Conservation (phyloP, 2,329 filamentous ascomycete species). For the Fusarium neocosmosporiellum region DNA sequence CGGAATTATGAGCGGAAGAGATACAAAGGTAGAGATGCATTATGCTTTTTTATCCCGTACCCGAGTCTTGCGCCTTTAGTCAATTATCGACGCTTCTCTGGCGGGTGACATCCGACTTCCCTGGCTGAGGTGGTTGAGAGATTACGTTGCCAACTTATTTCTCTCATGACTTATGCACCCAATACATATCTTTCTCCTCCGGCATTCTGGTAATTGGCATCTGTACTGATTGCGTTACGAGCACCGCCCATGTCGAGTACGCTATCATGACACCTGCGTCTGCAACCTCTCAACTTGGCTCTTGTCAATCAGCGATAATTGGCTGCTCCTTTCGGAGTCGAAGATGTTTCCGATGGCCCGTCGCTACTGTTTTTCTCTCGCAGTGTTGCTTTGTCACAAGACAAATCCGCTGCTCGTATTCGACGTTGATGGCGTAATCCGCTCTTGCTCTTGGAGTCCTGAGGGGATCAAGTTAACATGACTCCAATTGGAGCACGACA, state of each 20-base stretch:
- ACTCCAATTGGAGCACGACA: constrained; percentile 10
- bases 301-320: background rate
- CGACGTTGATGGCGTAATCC: constrained; percentile 26
- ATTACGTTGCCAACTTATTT: too few relatives aligned
- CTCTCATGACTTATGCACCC: too few relatives aligned
- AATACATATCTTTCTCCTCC: too few relatives aligned
- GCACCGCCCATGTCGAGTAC: background rate
- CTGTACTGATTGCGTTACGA: background rate
- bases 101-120: background rate
- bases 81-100: background rate
- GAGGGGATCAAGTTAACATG: background rate
- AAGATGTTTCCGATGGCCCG: background rate
- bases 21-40: background rate
- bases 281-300: background rate
- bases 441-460: background rate
- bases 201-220: background rate
- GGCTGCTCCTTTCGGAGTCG: background rate
- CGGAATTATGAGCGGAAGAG: background rate
- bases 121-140: too few relatives aligned
- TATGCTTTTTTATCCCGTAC: background rate
- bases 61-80: background rate
- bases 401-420: constrained; percentile 4
- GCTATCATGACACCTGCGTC: constrained; percentile 27
- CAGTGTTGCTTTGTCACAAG: constrained; percentile 7
- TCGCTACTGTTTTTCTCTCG: background rate